Base-by-base conservation (phyloP, 345 rosid genomes). In the Excoecaria agallocha region DNA sequence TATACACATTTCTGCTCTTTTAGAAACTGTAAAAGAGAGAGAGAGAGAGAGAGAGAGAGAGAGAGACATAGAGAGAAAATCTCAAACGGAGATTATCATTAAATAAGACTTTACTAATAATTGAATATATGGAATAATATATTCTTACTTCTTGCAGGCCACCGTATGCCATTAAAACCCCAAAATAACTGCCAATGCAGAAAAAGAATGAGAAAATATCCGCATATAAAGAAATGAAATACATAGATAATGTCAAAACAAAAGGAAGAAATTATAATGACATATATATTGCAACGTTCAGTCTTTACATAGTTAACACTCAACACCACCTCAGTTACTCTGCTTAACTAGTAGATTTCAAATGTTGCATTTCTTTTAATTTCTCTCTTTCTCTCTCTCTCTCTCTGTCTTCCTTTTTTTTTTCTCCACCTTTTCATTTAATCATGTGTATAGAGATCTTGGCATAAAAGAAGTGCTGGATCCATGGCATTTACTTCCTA, bases 101-200 rank as follows among this genome's bases (percentile, higher is more conserved):
- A 20, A 79, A 73, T 50, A 43, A 39, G 50, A 35, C 22, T 64
- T 30, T 39, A 68, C 12, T 6, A 65, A 69, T 17, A 50, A 59
- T 22, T 48, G 67, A 83, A 68, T 51, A 72, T 56, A 77, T 46
- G 25, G 67, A 77, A 64, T 41, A 12, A 71, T 41, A 62, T 72
- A 75, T 81, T n/a, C 90, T 88, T 88, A 93, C 98, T 82, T 93
- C 98, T 86, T 88, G 90, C 82, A 93, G 86, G 70, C 90, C 92
- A 76, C 94, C 94, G 79, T 83, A 90, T 62, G 98, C 98, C 87
- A 88, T 89, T 79, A 89, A 82, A 78, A 93, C 93, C 57, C 94
- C 94, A 85, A 86, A 93, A 85, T 93, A 93, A 81, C 98, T 93
- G 91, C 72, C 67, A 79, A 77, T 64, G 76, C 50, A 69, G 43